Base-by-base conservation (phyloP, 805 yeast species). In the Yarrowia deformans region DNA sequence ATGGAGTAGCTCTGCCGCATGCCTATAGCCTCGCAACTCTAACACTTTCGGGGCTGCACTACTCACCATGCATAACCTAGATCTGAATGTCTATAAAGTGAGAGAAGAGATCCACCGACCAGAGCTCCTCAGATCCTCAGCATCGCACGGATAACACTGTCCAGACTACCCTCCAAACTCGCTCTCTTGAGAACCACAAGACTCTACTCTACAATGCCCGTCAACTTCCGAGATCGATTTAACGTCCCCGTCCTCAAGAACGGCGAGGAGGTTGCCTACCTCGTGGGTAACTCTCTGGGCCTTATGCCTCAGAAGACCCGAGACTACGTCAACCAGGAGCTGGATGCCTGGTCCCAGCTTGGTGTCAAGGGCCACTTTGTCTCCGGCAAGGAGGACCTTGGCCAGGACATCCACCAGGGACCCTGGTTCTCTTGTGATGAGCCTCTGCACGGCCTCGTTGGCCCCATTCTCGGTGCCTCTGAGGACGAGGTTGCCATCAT, bases 251-350 rank as follows among this genome's bases (percentile, higher is more conserved):
- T n/a, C 19, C 40, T 34, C 69, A 55, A 66, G 45, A 43, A 56
- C 9, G 58, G 70, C 13, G 72, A 74, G 35, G 71, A 73, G 9
- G 80, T 85, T 13, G 81, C 84, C 29, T 94, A 93, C 76, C 81
- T 93, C 58, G 92, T 97, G 79, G 98, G 98, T 2, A 94, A 93
- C 80, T 91, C 97, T n/a, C 84, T 93, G 8, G 98, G 98, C 0
- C 79, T 93, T 70, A 90, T 92, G 93, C 98, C 98, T 0, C 81
- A 78, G 64, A 75, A 81, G 8, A 88, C 93, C 0, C 80, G 85
- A 42, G 71, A 72, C 8, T 90, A 90, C 16, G 80, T 93, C 16
- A 78, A 79, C 61, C 83, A 81, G 49, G 98, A 93, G 77, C 80
- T 93, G 61, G 84, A 87, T 72, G 97, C 95, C 0, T 93, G 98